Evolutionary conservation across 331 rosid genomes (phyloP), one percentile per base, ranked within the genome.

Genomic region (Spiraea crenata): DNA sequence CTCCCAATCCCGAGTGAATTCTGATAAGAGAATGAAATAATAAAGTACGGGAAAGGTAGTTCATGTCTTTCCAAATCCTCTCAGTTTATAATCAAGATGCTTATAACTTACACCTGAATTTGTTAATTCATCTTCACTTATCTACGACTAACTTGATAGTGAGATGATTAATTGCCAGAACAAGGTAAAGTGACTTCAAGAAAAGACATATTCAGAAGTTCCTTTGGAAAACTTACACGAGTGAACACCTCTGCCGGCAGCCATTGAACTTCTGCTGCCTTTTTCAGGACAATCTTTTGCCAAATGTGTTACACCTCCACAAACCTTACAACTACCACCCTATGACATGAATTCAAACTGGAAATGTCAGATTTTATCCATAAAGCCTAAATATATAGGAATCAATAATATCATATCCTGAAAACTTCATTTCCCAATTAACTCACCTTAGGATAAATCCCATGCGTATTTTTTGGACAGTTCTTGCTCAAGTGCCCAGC

Each of bases 301-400:
- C 86, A 95, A 81, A 82, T 95, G 99, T 62, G 99, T 91, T 62
- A 95, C 91, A 31, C 95, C 93, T 35, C 96, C 92, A 69, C 99
- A 95, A 74, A 88, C 80, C 84, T 91, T 95, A 84, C 99, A 95
- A 77, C 87, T 81, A 74, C 99, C 99, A 48, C 99, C 99, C 96
- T 95, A 56, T 71, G 38, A 76, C 45, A 78, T 5, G 57, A 63
- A 46, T 25, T 38, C 60, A 51, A 55, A 34, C 4, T 20, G 66
- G 57, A 65, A 72, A 42, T n/a, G 71, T 77, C 38, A 68, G 76
- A 40, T 68, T 75, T 67, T 16, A 52, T 57, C 71, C 14, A 56
- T 13, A 17, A 12, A 14, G 70, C 68, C 46, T 74, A 64, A 48
- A 14, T 15, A 71, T 25, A 25, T 0, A 25, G 46, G 70, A 55